Evolutionary conservation across 1,139 yeast species (phyloP).

Genomic region (Wickerhamiella infanticola): DNA sequence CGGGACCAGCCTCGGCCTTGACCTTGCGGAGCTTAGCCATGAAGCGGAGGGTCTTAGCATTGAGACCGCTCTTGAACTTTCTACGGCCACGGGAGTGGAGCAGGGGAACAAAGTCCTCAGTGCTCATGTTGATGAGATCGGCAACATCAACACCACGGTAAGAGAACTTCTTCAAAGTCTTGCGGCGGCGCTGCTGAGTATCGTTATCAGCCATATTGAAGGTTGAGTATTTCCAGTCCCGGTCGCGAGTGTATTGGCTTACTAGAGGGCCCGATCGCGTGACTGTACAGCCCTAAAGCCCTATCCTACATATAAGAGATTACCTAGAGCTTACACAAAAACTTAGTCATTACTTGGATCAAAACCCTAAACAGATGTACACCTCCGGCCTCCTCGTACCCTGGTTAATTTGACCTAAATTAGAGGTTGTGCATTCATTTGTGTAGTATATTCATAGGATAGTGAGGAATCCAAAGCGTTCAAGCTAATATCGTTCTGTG

Average conservation of each 20-base stretch:
- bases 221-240: neutral
- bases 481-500: too few relatives aligned
- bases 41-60: conserved; percentile 90
- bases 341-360: too few relatives aligned
- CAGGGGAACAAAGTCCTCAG: conserved; percentile 93
- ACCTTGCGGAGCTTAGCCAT: conserved; percentile 98
- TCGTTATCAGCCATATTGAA: conserved; percentile 9
- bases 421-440: too few relatives aligned
- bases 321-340: too few relatives aligned
- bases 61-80: conserved; percentile 97
- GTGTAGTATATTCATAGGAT: too few relatives aligned
- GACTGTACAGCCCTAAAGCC: neutral
- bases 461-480: too few relatives aligned
- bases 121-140: conserved; percentile 85
- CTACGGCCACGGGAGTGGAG: conserved; percentile 99
- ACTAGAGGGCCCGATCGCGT: too few relatives aligned
- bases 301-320: neutral
- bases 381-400: too few relatives aligned
- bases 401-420: too few relatives aligned
- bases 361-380: too few relatives aligned
- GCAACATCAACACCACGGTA: conserved; percentile 98
- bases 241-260: neutral
- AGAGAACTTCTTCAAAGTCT: conserved; percentile 88
- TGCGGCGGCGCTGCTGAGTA: conserved; percentile 40
- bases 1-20: conserved; percentile 78